Evolutionary conservation across 805 yeast genomes (phyloP), one percentile per base, ranked within the genome.

Genomic region (Ogataea thermomethanolica): DNA sequence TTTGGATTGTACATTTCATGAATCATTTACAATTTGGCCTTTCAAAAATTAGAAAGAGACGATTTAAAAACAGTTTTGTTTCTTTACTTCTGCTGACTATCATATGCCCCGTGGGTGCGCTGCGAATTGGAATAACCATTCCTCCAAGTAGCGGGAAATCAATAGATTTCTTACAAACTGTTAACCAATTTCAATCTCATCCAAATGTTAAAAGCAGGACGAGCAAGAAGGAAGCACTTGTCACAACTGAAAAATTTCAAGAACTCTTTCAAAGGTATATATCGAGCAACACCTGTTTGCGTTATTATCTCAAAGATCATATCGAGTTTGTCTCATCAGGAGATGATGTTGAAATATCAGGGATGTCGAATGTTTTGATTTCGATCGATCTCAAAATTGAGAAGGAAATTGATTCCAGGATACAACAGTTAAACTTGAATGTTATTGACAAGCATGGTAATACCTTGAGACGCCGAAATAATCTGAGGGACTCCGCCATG

Each of bases 361-460:
- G 37, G 12, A 28, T 30, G 29, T 31, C 44, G 8, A 50, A 41
- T 20, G 21, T 58, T 2, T 29, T 57, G 25, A 44, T 59, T 12
- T 50, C 59, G 3, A 23, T 59, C 6, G 49, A 52, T 33, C 17
- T 58, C 8, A 41, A 41, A 3, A 35, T 58, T n/a, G 43, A 37
- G 4, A 45, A 33, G 14, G 39, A 43, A 21, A 44, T 50, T 3
- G 53, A 55, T 29, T n/a, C 15, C 9, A 49, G 39, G 35, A 30
- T 33, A 1, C 62, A 59, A 33, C 49, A 46, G 17, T 29, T 61
- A 10, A 59, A 59, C 39, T 24, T 61, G 13, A 59, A 55, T 37
- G 42, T 60, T 11, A 46, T 60, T 5, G 65, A 60, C 29, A 41
- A 46, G 25, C 43, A 51, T 26, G 59, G 55, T 1, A 56, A 61